Percentiles rank a stretch among this genome's conserved stretches.
These are phyloP conservation scores for Breynia disticha DNA, from an alignment of 441 rosid genomes.

Conservation along the genomic window DNA sequence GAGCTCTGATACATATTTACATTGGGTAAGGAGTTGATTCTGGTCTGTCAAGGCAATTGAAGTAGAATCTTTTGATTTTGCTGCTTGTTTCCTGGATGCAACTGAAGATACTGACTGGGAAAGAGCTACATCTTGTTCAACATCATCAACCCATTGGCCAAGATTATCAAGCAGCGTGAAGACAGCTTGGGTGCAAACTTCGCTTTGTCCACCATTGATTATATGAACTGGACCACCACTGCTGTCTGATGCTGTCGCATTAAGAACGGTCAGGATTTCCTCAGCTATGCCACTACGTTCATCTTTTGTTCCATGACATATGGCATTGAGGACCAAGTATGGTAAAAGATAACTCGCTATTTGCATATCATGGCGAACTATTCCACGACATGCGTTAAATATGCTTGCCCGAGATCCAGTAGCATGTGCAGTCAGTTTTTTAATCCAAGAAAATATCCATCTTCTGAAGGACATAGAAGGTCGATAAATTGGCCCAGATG, in stretches of 20 bases:
- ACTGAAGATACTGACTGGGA: slow-evolving; percentile 52
- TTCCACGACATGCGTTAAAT: slow-evolving; percentile 92
- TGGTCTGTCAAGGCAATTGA: slow-evolving; percentile 41
- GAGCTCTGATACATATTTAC: slow-evolving; percentile 89
- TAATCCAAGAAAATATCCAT: slow-evolving; percentile 92
- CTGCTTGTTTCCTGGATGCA: slow-evolving; percentile 56
- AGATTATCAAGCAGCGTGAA: slow-evolving; percentile 98
- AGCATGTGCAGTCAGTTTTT: slow-evolving; percentile 79
- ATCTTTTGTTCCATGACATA: slow-evolving; percentile 87
- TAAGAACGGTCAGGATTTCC: slow-evolving; percentile 84
- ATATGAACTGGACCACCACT: slow-evolving; percentile 55
- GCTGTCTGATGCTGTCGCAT: slow-evolving; percentile 79
- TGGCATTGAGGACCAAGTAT: slow-evolving; percentile 82
- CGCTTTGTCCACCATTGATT: slow-evolving; percentile 61
- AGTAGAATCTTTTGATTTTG: slow-evolving; percentile 52
- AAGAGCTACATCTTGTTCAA: slow-evolving; percentile 83
- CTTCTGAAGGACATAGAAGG: slow-evolving; percentile 98
- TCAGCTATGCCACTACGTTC: slow-evolving; percentile 81
- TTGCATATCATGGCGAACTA: slow-evolving; percentile 98
- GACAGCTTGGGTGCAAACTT: slow-evolving; percentile 95
- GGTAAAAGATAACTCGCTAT: slow-evolving; percentile 88
- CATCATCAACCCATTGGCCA: slow-evolving; percentile 98
- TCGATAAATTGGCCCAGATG: slow-evolving; percentile 71
- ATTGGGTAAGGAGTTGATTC: slow-evolving; percentile 73
- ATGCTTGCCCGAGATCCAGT: slow-evolving; percentile 86